Percentiles rank a stretch among this genome's conserved stretches.
Evolutionary conservation across 495 filamentous ascomycete species (phyloP).

Genomic region (Rostrohypoxylon terebratum): DNA sequence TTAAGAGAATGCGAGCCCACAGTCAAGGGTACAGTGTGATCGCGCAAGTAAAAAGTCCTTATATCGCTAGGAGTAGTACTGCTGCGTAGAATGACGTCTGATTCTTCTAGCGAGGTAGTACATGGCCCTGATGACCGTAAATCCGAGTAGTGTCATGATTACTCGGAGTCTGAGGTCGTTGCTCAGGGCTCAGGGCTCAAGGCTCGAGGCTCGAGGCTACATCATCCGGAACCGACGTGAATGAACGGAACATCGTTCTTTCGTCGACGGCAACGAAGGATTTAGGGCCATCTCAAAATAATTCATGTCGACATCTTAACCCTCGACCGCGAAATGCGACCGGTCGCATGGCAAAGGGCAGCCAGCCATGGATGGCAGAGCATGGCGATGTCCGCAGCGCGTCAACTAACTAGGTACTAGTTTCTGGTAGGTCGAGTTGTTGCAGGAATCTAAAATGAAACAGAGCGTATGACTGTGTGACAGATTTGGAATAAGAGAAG

Average conservation of each 20-base stretch:
- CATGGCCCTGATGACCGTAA: neutral
- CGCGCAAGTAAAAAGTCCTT: constrained; percentile 20
- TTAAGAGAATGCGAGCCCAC: constrained; percentile 25
- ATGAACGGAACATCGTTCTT: constrained; percentile 14
- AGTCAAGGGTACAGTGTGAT: constrained; percentile 34
- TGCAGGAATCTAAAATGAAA: constrained; percentile 43
- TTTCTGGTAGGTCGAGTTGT: constrained; percentile 17
- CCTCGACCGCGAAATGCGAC: constrained; percentile 35
- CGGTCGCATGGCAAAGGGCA: constrained; percentile 36
- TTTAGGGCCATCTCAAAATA: constrained; percentile 14
- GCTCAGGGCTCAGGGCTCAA: constrained; percentile 19
- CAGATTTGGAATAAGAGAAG: constrained; percentile 43
- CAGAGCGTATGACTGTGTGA: constrained; percentile 37
- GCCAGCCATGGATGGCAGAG: constrained; percentile 21
- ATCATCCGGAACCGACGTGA: constrained; percentile 34
- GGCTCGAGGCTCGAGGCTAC: constrained; percentile 18
- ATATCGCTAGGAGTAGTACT: constrained; percentile 16
- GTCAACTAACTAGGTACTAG: constrained; percentile 30
- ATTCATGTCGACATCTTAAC: constrained; percentile 5
- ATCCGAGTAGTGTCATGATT: neutral
- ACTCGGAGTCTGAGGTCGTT: constrained; percentile 15
- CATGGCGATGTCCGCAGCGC: constrained; percentile 35
- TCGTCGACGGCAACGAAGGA: constrained; percentile 15
- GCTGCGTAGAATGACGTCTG: constrained; percentile 37
- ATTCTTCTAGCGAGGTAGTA: neutral